A percentile compares a stretch with the other conserved stretches of the same genome.
Evolutionary conservation across 192 early-diverging fungal genomes (phyloP).

Genomic region (Gamsiella multidivaricata): DNA sequence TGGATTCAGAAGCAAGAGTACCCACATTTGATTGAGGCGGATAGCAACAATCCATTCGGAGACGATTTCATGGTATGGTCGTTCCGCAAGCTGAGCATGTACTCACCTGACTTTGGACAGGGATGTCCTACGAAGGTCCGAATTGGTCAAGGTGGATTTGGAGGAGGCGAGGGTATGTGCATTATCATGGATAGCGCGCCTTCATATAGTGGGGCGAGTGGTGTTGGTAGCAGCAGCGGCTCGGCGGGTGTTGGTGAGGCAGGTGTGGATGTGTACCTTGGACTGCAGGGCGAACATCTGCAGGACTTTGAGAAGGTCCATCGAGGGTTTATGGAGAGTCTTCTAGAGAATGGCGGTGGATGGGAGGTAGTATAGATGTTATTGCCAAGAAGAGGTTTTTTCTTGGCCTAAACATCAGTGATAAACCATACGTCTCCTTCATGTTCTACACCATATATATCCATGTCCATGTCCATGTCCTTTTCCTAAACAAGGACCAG

Average conservation of each 20-base stretch:
- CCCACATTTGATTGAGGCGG: constrained; percentile 44
- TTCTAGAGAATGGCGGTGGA: constrained; percentile 18
- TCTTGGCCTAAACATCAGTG: too few relatives aligned
- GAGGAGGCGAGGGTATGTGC: constrained; percentile 52
- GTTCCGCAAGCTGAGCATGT: constrained; percentile 44
- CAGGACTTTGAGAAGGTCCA: constrained; percentile 48
- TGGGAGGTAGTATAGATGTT: constrained; percentile 30
- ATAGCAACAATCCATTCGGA: constrained; percentile 44
- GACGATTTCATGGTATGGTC: constrained; percentile 53
- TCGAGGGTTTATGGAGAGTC: constrained; percentile 45
- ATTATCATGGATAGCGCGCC: constrained; percentile 43
- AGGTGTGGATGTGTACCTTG: constrained; percentile 50
- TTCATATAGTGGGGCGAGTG: not conserved
- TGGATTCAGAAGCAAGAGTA: constrained; percentile 49
- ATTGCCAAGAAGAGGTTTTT: too few relatives aligned
- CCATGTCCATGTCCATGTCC: too few relatives aligned
- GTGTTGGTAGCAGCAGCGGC: not conserved
- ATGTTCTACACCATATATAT: too few relatives aligned
- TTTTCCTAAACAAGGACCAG: too few relatives aligned
- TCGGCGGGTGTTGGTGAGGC: not conserved
- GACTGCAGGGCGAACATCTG: constrained; percentile 42
- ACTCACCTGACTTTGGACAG: constrained; percentile 40
- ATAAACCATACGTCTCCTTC: too few relatives aligned
- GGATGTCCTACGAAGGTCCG: constrained; percentile 29
- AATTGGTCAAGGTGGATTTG: constrained; percentile 44